phyloP scores from a whole-genome alignment of 257 asterid genomes.

The Cynanchum wilfordii region DNA sequence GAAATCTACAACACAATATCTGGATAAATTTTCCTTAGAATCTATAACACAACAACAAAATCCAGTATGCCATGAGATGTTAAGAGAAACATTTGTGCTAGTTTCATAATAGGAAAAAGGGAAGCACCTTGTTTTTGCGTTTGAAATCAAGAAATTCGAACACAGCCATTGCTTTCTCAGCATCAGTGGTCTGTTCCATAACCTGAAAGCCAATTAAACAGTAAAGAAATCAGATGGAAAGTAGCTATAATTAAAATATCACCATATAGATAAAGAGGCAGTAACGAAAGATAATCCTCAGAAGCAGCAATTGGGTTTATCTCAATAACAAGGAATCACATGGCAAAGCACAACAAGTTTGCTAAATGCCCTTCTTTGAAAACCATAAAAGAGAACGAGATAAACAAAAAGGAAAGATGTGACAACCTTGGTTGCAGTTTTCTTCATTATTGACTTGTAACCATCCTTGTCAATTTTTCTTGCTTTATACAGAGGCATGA shows the following conservation, averaged over 20 bases:
- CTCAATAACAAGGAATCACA: constrained; percentile 7
- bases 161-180: constrained; percentile 85
- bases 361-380: neutral
- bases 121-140: constrained; percentile 90
- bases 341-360: neutral
- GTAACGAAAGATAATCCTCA: neutral
- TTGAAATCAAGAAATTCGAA: constrained; percentile 85
- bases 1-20: neutral
- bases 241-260: constrained; percentile 9
- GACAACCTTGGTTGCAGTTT: constrained; percentile 94
- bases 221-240: constrained; percentile 15
- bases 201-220: constrained; percentile 52
- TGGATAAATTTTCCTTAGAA: neutral
- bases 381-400: neutral
- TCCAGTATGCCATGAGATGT: neutral
- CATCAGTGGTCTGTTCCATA: constrained; percentile 81
- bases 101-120: constrained; percentile 15
- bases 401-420: constrained; percentile 16
- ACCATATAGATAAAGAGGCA: neutral
- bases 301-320: neutral
- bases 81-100: neutral
- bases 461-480: constrained; percentile 88
- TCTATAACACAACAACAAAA: neutral
- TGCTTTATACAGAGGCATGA: constrained; percentile 97
- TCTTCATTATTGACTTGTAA: constrained; percentile 94